Conservation (phyloP, 2,329 filamentous ascomycete species). For the Aureobasidium uvarum region DNA sequence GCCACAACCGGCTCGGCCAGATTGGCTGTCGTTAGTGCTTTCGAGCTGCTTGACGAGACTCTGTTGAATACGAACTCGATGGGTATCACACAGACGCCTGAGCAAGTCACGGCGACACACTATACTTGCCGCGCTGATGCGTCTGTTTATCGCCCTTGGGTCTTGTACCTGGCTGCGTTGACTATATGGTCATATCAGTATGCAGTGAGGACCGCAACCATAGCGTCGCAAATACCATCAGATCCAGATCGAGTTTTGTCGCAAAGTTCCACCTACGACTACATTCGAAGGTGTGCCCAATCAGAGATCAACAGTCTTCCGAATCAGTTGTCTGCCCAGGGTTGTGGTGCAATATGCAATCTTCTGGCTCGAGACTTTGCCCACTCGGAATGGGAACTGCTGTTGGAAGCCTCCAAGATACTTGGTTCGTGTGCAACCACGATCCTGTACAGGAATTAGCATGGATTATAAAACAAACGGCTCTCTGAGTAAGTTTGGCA, state of each 20-base stretch:
- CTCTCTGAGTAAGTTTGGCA: too few species aligned
- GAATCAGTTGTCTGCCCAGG: conserved; percentile 43
- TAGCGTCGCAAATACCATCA: not conserved
- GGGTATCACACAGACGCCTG: not conserved
- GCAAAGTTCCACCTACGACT: not conserved
- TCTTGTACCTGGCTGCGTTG: conserved; percentile 83
- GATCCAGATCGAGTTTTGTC: not conserved
- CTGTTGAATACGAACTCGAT: conserved; percentile 54
- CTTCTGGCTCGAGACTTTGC: conserved; percentile 76
- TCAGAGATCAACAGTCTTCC: not conserved
- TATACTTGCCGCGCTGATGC: conserved; percentile 87
- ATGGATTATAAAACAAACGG: not conserved
- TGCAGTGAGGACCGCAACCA: conserved; percentile 45
- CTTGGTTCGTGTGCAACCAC: conserved; percentile 65
- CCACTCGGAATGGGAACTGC: conserved; percentile 80
- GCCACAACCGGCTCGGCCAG: conserved; percentile 79
- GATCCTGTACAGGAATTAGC: not conserved
- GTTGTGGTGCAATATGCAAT: conserved; percentile 74
- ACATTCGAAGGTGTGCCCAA: not conserved
- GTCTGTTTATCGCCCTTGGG: conserved; percentile 85
- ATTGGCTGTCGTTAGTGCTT: conserved; percentile 84
- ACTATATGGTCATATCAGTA: conserved; percentile 93
- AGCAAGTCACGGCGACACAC: conserved; percentile 41
- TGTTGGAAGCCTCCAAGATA: conserved; percentile 78
- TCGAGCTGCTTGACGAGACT: conserved; percentile 79